Percentiles rank a stretch among this genome's conserved stretches.
Evolutionary conservation across 257 asterid species (phyloP).

Genomic region (Capsicum baccatum): DNA sequence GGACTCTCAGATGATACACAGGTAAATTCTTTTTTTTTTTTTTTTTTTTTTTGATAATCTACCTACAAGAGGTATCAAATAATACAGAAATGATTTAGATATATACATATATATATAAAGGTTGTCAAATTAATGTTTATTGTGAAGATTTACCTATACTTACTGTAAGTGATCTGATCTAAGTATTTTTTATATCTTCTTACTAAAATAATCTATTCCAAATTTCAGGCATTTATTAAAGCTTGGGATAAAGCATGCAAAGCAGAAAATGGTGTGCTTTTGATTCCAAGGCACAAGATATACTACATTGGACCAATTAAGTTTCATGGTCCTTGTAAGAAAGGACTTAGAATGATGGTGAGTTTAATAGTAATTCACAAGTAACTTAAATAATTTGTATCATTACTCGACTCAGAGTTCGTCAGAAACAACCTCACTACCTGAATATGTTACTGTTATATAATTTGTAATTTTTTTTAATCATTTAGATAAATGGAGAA

Average conservation of each 20-base stretch:
- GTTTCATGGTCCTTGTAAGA: slow-evolving; percentile 72
- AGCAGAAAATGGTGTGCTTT: slow-evolving; percentile 39
- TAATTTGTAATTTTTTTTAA: background rate
- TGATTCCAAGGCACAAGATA: slow-evolving; percentile 60
- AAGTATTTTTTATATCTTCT: background rate
- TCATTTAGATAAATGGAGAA: slow-evolving; percentile 66
- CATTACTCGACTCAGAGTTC: background rate
- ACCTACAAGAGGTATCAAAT: background rate
- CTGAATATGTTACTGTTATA: no score
- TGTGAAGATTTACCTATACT: background rate
- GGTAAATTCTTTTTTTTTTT: slow-evolving; percentile 46
- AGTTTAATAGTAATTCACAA: background rate
- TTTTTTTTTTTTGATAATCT: background rate
- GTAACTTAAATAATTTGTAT: background rate
- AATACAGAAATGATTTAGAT: background rate
- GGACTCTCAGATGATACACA: slow-evolving; percentile 60
- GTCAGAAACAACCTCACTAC: no score
- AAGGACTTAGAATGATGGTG: slow-evolving; percentile 64
- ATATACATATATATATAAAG: no score
- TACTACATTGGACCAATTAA: slow-evolving; percentile 66
- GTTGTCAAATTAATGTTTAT: background rate
- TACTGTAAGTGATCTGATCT: background rate
- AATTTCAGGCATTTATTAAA: slow-evolving; percentile 66
- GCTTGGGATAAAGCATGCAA: slow-evolving; percentile 84
- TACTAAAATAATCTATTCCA: background rate